A percentile compares a stretch with the other conserved stretches of the same genome.
phyloP scores from a whole-genome alignment of 2,329 filamentous ascomycete genomes.

The Ophiocordyceps camponoti-leonardi region DNA sequence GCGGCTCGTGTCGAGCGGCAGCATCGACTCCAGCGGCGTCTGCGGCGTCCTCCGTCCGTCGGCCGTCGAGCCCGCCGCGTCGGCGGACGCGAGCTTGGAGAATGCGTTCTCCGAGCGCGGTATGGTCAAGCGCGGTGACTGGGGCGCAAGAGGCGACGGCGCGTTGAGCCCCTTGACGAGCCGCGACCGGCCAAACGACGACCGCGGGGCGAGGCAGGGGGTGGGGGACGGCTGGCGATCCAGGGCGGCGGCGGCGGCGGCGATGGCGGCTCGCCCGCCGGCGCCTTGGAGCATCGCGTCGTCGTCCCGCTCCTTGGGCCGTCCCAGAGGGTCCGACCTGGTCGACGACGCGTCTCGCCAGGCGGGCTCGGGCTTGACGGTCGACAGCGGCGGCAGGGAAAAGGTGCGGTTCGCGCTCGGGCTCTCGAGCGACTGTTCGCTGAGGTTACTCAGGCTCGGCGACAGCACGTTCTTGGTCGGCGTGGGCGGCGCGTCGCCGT shows the following conservation, averaged over 20 bases:
- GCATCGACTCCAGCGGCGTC: constrained; percentile 60
- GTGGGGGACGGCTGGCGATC: constrained; percentile 14
- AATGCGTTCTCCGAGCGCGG: constrained; percentile 19
- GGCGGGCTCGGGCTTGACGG: constrained; percentile 17
- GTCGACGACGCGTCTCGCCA: constrained; percentile 19
- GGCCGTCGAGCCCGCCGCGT: constrained; percentile 45
- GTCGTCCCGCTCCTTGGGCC: constrained; percentile 3
- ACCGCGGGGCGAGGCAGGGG: constrained; percentile 15
- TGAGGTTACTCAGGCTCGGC: constrained; percentile 21
- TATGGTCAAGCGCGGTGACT: constrained; percentile 10
- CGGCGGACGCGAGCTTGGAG: constrained; percentile 30
- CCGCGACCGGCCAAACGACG: constrained; percentile 19
- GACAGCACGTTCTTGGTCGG: constrained; percentile 59
- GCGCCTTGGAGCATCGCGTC: constrained; percentile 3
- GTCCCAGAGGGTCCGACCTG: constrained; percentile 21
- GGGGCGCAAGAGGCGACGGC: constrained; percentile 16
- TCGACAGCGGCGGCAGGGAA: constrained; percentile 22
- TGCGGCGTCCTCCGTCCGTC: constrained; percentile 47
- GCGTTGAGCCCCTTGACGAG: constrained; percentile 13
- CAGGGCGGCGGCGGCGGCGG: constrained; percentile 7
- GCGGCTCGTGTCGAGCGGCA: constrained; percentile 64
- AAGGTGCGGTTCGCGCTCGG: constrained; percentile 30
- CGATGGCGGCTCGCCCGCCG: constrained; percentile 6
- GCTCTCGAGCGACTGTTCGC: constrained; percentile 24
- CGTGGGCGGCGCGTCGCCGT: constrained; percentile 69